Evolutionary conservation across 2,329 filamentous ascomycete genomes (phyloP).

Genomic region (Talaromyces islandicus): DNA sequence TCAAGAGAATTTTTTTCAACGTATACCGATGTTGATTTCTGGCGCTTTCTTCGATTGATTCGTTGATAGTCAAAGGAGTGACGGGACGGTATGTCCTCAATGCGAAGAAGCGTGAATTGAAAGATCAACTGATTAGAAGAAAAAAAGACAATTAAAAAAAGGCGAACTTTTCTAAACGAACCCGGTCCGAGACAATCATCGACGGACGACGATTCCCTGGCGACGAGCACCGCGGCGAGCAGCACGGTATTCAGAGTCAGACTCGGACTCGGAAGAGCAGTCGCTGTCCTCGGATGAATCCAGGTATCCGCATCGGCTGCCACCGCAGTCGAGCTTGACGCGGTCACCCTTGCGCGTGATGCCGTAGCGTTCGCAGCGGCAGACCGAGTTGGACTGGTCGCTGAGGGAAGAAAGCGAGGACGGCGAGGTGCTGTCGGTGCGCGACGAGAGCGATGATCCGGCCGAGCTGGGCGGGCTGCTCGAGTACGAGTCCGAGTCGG

Average conservation of each 20-base stretch:
- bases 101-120: neutral
- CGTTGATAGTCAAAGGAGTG: neutral
- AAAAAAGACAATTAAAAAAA: neutral
- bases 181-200: slow-evolving; percentile 18
- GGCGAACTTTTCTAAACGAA: neutral
- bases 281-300: slow-evolving; percentile 61
- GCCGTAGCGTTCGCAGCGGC: slow-evolving; percentile 93
- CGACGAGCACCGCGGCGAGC: slow-evolving; percentile 29
- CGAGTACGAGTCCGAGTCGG: slow-evolving; percentile 66
- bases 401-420: slow-evolving; percentile 68
- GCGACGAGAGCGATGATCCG: slow-evolving; percentile 65
- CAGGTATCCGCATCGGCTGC: slow-evolving; percentile 72
- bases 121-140: neutral
- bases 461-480: slow-evolving; percentile 67
- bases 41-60: neutral
- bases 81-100: neutral
- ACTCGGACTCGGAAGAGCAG: slow-evolving; percentile 53
- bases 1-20: neutral
- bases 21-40: neutral
- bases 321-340: slow-evolving; percentile 94
- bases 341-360: slow-evolving; percentile 90
- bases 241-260: slow-evolving; percentile 33
- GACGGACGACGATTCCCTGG: slow-evolving; percentile 34
- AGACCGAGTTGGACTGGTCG: slow-evolving; percentile 54
- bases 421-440: slow-evolving; percentile 55